Conservation (phyloP, 768 basidiomycete species). For the Suillus subalutaceus region DNA sequence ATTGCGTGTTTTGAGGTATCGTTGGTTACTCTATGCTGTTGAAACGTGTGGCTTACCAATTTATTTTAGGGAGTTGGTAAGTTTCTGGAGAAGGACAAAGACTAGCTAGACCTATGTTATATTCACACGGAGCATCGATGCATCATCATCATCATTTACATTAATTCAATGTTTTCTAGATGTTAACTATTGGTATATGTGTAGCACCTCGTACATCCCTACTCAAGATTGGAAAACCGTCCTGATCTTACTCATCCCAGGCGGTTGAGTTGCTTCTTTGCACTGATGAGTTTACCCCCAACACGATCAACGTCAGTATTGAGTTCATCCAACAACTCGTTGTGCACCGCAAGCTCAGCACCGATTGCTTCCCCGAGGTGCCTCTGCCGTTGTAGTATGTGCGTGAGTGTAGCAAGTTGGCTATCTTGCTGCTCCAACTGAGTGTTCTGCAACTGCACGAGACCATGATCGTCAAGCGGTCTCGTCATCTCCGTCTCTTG, state of each 20-base stretch:
- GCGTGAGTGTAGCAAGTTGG: constrained; percentile 77
- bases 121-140: constrained; percentile 13
- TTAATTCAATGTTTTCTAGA: constrained; percentile 20
- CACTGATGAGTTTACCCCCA: constrained; percentile 73
- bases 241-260: constrained; percentile 49
- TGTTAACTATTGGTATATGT: constrained; percentile 27
- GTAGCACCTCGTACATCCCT: constrained; percentile 12
- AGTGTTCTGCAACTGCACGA: constrained; percentile 76
- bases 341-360: constrained; percentile 81
- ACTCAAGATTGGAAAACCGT: constrained; percentile 6
- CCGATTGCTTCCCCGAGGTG: constrained; percentile 87
- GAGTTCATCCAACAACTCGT: constrained; percentile 83
- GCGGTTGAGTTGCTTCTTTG: constrained; percentile 83
- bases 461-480: constrained; percentile 81
- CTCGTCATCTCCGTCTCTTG: constrained; percentile 86
- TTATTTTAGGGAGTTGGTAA: constrained; percentile 58
- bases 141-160: constrained; percentile 14
- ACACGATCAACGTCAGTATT: constrained; percentile 75
- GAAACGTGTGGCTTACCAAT: constrained; percentile 19
- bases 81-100: constrained; percentile 41
- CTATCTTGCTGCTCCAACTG: constrained; percentile 85
- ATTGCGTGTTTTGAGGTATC: constrained; percentile 92
- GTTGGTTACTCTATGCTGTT: constrained; percentile 19
- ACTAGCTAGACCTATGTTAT: constrained; percentile 29
- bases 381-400: constrained; percentile 82